Evolutionary conservation across 2,329 filamentous ascomycete genomes (phyloP).

Genomic region (Trichoderma gracile): DNA sequence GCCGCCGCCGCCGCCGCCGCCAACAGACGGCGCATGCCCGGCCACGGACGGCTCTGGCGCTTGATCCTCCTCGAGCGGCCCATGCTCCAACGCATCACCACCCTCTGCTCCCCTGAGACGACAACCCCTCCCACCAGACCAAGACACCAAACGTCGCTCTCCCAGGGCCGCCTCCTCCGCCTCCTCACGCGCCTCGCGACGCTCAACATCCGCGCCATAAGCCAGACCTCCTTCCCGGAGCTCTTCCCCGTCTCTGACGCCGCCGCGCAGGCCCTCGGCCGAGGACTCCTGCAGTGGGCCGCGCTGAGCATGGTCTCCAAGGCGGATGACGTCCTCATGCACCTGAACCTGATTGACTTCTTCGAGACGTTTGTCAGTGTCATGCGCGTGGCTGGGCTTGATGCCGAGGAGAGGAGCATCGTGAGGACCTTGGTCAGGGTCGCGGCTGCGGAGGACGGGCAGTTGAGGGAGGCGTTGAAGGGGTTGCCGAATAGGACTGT

Average conservation of each 20-base stretch:
- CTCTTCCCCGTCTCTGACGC: slow-evolving; percentile 34
- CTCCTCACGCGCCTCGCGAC: slow-evolving; percentile 52
- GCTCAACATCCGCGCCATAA: slow-evolving; percentile 47
- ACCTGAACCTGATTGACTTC: slow-evolving; percentile 54
- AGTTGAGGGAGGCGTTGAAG: slow-evolving; percentile 43
- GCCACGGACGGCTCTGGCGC: slow-evolving; percentile 56
- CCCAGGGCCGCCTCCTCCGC: slow-evolving; percentile 55
- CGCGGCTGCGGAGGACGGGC: slow-evolving; percentile 44
- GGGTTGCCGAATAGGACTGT: slow-evolving; percentile 51
- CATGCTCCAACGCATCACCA: slow-evolving; percentile 48
- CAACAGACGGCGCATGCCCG: slow-evolving; percentile 42
- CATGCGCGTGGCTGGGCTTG: slow-evolving; percentile 46
- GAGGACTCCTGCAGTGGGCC: slow-evolving; percentile 53
- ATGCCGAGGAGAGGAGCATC: slow-evolving; percentile 39
- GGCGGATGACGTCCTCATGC: slow-evolving; percentile 54
- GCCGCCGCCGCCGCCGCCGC: too few species aligned
- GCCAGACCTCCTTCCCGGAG: slow-evolving; percentile 41
- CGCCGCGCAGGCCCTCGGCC: slow-evolving; percentile 32
- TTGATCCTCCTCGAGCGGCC: slow-evolving; percentile 50
- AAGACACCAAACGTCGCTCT: slow-evolving; percentile 48
- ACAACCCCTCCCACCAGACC: slow-evolving; percentile 30
- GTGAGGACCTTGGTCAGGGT: slow-evolving; percentile 45
- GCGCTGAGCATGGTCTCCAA: slow-evolving; percentile 54
- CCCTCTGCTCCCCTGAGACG: slow-evolving; percentile 37
- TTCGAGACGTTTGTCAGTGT: slow-evolving; percentile 53